Evolutionary conservation across 495 filamentous ascomycete genomes (phyloP).

Genomic region (Penicillium soppii): DNA sequence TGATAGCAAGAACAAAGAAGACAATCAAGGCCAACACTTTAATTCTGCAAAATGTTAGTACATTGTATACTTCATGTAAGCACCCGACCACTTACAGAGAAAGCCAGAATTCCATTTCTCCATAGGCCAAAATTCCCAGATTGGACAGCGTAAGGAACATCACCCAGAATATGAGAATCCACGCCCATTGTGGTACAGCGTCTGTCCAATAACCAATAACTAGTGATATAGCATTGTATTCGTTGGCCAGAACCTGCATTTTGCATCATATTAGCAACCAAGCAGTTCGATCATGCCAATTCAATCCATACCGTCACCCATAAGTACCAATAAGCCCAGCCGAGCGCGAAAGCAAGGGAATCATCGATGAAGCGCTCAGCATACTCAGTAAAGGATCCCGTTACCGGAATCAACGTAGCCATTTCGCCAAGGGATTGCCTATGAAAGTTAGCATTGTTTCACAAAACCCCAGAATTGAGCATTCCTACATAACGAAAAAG

Average conservation of each 20-base stretch:
- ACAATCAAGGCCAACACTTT: slow-evolving; percentile 58
- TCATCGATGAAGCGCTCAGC: slow-evolving; percentile 56
- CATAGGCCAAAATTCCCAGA: slow-evolving; percentile 64
- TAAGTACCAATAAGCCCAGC: slow-evolving; percentile 59
- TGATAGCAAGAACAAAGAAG: slow-evolving; percentile 67
- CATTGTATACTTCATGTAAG: not conserved
- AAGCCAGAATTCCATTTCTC: slow-evolving; percentile 57
- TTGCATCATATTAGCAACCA: not conserved
- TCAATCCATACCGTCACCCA: slow-evolving; percentile 46
- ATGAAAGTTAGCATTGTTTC: not conserved
- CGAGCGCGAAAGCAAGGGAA: slow-evolving; percentile 51
- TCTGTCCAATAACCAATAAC: slow-evolving; percentile 42
- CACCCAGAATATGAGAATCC: slow-evolving; percentile 67
- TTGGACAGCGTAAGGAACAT: slow-evolving; percentile 41
- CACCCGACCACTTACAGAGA: slow-evolving; percentile 22
- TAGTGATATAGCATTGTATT: slow-evolving; percentile 51
- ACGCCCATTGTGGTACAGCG: slow-evolving; percentile 51
- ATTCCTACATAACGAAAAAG: slow-evolving; percentile 55
- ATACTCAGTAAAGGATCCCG: slow-evolving; percentile 56
- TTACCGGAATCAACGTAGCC: slow-evolving; percentile 54
- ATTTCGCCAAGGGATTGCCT: slow-evolving; percentile 58
- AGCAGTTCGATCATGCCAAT: not conserved
- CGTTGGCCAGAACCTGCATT: slow-evolving; percentile 44
- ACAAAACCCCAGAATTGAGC: not conserved
- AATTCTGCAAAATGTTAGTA: slow-evolving; percentile 27